phyloP scores from a whole-genome alignment of 2,329 filamentous ascomycete genomes.

The Nectriaceae sp. region DNA sequence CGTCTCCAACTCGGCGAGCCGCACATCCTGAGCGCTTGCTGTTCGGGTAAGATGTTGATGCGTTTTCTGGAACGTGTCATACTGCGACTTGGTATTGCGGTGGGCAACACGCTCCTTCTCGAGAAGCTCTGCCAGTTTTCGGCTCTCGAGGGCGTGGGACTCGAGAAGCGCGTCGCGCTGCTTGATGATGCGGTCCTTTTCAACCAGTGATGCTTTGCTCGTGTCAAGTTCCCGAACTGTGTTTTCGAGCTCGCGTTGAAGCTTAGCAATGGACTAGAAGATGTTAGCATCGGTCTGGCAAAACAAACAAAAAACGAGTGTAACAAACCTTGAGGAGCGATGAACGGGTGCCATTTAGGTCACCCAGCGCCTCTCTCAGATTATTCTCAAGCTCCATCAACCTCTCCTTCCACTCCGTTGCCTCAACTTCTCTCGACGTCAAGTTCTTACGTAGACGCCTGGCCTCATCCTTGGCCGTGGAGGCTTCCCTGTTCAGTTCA shows the following conservation, averaged over 20 bases:
- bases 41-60: slow-evolving; percentile 86
- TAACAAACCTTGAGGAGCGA: slow-evolving; percentile 73
- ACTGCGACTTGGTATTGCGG: slow-evolving; percentile 82
- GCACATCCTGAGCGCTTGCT: slow-evolving; percentile 79
- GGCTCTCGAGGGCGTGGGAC: slow-evolving; percentile 81
- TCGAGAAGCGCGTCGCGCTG: slow-evolving; percentile 88
- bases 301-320: background rate
- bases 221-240: slow-evolving; percentile 81
- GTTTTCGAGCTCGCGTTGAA: slow-evolving; percentile 85
- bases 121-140: slow-evolving; percentile 81
- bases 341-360: slow-evolving; percentile 82
- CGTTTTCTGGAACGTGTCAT: slow-evolving; percentile 84
- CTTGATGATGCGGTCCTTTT: slow-evolving; percentile 88
- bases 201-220: slow-evolving; percentile 75
- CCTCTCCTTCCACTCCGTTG: slow-evolving; percentile 86
- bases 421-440: slow-evolving; percentile 82
- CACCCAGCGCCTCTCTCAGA: slow-evolving; percentile 82
- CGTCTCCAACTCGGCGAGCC: slow-evolving; percentile 85
- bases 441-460: slow-evolving; percentile 81
- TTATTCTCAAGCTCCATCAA: slow-evolving; percentile 88
- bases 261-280: slow-evolving; percentile 74
- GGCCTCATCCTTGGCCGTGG: slow-evolving; percentile 81
- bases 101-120: slow-evolving; percentile 88
- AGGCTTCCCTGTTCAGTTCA: slow-evolving; percentile 84
- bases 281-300: slow-evolving; percentile 16